phyloP scores from a whole-genome alignment of 805 yeast species.

The Millerago galiae region DNA sequence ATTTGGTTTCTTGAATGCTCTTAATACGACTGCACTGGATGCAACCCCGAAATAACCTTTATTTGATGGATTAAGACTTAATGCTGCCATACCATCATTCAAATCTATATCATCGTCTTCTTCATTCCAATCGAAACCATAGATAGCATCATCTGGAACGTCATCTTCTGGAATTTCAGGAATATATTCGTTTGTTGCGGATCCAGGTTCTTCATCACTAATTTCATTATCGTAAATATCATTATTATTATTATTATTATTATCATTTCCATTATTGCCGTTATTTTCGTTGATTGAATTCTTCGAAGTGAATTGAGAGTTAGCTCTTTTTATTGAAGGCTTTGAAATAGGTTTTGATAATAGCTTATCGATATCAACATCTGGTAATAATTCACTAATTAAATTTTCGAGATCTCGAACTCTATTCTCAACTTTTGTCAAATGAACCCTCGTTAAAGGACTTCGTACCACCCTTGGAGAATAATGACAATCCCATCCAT shows the following conservation, averaged over 20 bases:
- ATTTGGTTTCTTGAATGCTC: slow-evolving; percentile 36
- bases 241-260: not conserved
- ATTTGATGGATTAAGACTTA: slow-evolving; percentile 42
- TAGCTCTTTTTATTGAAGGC: not conserved
- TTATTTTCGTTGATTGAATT: too few relatives aligned
- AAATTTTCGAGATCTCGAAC: slow-evolving; percentile 41
- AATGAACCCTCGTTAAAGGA: slow-evolving; percentile 74
- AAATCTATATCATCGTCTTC: slow-evolving; percentile 34
- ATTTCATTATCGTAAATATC: not conserved
- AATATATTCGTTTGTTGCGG: slow-evolving; percentile 14
- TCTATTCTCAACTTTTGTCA: slow-evolving; percentile 67
- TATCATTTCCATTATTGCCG: not conserved
- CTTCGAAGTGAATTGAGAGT: not conserved
- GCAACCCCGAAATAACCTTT: slow-evolving; percentile 64
- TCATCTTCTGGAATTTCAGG: slow-evolving; percentile 28
- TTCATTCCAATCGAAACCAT: slow-evolving; percentile 58
- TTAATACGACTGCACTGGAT: slow-evolving; percentile 49
- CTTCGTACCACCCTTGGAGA: slow-evolving; percentile 75
- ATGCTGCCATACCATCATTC: slow-evolving; percentile 62
- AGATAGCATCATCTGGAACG: slow-evolving; percentile 38
- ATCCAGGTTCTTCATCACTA: not conserved
- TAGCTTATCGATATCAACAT: slow-evolving; percentile 37
- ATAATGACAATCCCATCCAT: slow-evolving; percentile 69
- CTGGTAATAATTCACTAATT: slow-evolving; percentile 38
- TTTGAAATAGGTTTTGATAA: slow-evolving; percentile 17